These are phyloP conservation scores for Aspergillus novoparasiticus DNA, from an alignment of 2,329 filamentous ascomycete genomes.

Conservation along the genomic window DNA sequence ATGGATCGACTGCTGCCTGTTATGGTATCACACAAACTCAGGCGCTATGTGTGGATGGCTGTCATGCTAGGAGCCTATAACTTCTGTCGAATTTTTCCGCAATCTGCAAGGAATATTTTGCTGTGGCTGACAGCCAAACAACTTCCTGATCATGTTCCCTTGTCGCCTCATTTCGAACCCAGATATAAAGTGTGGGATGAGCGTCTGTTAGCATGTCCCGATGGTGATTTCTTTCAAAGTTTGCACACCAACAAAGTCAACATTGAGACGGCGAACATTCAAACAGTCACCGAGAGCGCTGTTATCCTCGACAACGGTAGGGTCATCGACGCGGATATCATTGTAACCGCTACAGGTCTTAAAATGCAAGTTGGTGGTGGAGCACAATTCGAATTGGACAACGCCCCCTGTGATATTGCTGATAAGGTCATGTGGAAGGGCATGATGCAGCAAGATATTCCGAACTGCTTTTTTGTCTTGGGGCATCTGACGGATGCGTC, in stretches of 20 bases:
- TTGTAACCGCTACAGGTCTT: constrained; percentile 40
- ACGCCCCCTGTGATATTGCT: constrained; percentile 18
- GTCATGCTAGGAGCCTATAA: too few species aligned
- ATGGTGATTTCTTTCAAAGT: constrained; percentile 57
- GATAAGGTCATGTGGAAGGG: constrained; percentile 36
- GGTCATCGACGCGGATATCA: constrained; percentile 32
- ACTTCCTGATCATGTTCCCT: neutral
- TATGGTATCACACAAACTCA: neutral
- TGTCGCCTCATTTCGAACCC: constrained; percentile 60
- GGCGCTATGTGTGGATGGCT: neutral
- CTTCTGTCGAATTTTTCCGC: neutral
- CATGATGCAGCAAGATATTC: constrained; percentile 36
- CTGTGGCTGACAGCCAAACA: neutral
- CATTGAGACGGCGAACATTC: constrained; percentile 49
- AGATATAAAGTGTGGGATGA: constrained; percentile 68
- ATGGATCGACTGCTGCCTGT: neutral
- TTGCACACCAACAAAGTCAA: constrained; percentile 35
- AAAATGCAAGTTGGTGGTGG: constrained; percentile 32
- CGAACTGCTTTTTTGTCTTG: constrained; percentile 33
- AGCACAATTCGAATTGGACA: constrained; percentile 27
- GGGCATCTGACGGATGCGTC: constrained; percentile 33
- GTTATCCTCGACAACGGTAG: constrained; percentile 48
- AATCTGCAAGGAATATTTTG: neutral
- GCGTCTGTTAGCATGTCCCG: constrained; percentile 65
- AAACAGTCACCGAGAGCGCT: constrained; percentile 46